Base-by-base conservation (phyloP, 2,329 filamentous ascomycete species). In the Moelleriella libera region DNA sequence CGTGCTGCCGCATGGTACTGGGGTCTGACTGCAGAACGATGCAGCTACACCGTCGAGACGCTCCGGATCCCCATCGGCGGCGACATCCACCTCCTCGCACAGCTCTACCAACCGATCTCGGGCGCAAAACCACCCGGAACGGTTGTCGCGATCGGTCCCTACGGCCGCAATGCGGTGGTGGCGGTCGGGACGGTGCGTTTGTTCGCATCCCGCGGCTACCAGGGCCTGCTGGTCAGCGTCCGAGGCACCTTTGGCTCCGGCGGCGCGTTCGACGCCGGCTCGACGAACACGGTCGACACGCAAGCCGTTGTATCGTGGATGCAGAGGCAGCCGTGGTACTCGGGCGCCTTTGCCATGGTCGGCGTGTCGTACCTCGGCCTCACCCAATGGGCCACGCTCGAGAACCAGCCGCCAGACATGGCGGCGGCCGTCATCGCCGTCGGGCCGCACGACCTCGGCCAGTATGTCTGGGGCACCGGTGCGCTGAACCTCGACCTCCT, bases 341-440 rank as follows among this genome's bases (percentile, higher is more conserved):
- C 44, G 21, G 44, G 44, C 44, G 10, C n/a, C 44, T 45, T 45
- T 30, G 44, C 44, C 31, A 45, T 45, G 44, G 12, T 45, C 12
- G 34, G 44, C 14, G 31, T 5, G 30, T 45, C 44, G 6, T 45
- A 45, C 29, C 44, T 45, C 14, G 44, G 44, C 9, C 34, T 45
- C 32, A 45, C 44, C 34, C 44, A 45, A 5, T 45, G 44, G 44
- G 44, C 44, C 7, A 45, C 34, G 14, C 42, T 44, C 6, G 42
- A 44, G 5, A 31, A 44, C 28, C 42, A 44, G n/a, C 42, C 42
- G 9, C 9, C 14, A 3, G 42, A 44, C 29, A 45, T 40, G 44
- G 34, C 44, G 9, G 44, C 44, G 7, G 30, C 44, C 4, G 28
- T 45, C 37, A 40, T 45, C 21, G 8, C 28, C 4, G 34, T 45